A percentile compares a stretch with the other conserved stretches of the same genome.
Conservation (phyloP, 495 filamentous ascomycete genomes). For the Polyplosphaeria fusca region DNA sequence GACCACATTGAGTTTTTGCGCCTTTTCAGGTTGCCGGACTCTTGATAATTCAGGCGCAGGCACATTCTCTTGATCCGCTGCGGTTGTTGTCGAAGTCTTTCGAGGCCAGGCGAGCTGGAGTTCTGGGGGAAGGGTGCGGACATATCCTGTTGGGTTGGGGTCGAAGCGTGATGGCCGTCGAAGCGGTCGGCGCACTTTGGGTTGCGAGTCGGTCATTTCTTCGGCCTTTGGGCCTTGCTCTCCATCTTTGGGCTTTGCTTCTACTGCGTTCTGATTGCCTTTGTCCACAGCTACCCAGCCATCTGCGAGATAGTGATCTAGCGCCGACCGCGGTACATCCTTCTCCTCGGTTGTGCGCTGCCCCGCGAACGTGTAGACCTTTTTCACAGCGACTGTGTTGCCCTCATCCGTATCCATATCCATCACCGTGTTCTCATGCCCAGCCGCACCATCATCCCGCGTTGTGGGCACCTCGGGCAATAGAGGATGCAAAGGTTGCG, state of each 20-base stretch:
- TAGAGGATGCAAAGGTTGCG: slow-evolving; percentile 25
- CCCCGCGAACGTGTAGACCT: slow-evolving; percentile 88
- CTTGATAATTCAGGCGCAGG: slow-evolving; percentile 9
- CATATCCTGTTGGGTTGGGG: slow-evolving; percentile 54
- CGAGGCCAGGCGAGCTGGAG: slow-evolving; percentile 41
- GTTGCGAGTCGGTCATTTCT: neutral
- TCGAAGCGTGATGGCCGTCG: slow-evolving; percentile 79
- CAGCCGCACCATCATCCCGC: neutral
- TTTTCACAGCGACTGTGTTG: slow-evolving; percentile 75
- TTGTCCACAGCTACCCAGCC: slow-evolving; percentile 30
- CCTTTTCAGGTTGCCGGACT: slow-evolving; percentile 42
- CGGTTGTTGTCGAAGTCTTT: slow-evolving; percentile 41
- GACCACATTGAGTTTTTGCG: slow-evolving; percentile 89
- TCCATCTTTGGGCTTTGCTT: slow-evolving; percentile 14
- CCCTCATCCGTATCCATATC: slow-evolving; percentile 17
- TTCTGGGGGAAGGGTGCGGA: slow-evolving; percentile 37
- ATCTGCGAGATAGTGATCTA: slow-evolving; percentile 68
- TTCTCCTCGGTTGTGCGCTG: slow-evolving; percentile 80
- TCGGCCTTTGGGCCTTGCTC: slow-evolving; percentile 11
- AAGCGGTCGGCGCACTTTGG: slow-evolving; percentile 60
- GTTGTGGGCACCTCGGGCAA: neutral
- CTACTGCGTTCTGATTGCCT: slow-evolving; percentile 41
- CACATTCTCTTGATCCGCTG: slow-evolving; percentile 38
- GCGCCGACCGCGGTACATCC: slow-evolving; percentile 70
- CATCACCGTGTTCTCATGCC: neutral